Evolutionary conservation across 768 basidiomycete species (phyloP), one percentile per base, ranked within the genome.

Genomic region (Boletus reticuloceps): DNA sequence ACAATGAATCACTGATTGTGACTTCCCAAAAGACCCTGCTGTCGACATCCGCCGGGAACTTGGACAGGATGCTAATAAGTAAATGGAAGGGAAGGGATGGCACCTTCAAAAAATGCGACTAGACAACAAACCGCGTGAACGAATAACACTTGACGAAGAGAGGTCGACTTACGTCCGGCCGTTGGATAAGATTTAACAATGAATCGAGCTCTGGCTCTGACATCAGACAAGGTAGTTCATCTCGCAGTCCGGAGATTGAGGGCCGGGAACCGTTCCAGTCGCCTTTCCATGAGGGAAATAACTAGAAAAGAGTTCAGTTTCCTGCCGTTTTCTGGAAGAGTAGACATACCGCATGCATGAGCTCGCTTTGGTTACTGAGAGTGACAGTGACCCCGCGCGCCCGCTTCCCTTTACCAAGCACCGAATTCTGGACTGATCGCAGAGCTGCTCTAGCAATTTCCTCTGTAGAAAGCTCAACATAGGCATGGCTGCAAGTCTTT

Each of bases 51-150:
- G 79, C 73, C 1, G 91, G 91, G 72, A 92, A 90, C 71, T 91
- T 93, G 60, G 79, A 81, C 56, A 93, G 66, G 50, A 91, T 78
- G 56, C 86, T 87, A 56, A 85, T 78, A 43, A 94, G 77, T n/a
- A 80, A 83, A 67, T 91, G 82, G 75, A 89, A 92, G 1, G 91
- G 91, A 42, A 94, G 77, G 3, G 82, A 85, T 4, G 90, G 86
- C 27, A 88, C 88, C 74, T 94, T 94, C 62, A 94, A 75, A 76
- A 93, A 94, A 67, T 91, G 91, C 17, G 89, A 86, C 89, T 92
- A 2, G 19, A 55, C 37, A 47, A 53, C 4, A 50, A 54, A 34
- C 44, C 25, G 11, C 17, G 47, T 69, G n/a, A 74, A 41, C 53
- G 39, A 53, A 14, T 9, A 29, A 36, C 25, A 16, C 8, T 45